Evolutionary conservation across 805 yeast species (phyloP), one percentile per base, ranked within the genome.

Genomic region (Saccharomycopsis selenospora): DNA sequence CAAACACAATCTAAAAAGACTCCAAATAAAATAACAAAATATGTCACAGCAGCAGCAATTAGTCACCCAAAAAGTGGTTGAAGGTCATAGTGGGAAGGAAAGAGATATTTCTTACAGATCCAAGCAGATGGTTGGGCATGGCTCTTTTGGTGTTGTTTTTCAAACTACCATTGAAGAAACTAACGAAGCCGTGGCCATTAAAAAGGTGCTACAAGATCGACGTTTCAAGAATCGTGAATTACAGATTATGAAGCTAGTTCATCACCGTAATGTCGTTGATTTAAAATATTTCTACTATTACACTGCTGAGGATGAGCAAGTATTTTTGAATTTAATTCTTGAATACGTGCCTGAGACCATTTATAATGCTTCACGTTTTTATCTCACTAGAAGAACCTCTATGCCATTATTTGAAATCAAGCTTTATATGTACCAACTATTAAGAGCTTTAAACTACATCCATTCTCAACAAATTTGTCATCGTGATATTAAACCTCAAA

Each of bases 131-230:
- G 93, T 91, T 38, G 99, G 99, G n/a, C 95, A 87, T 66, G 99
- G 99, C 8, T 90, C 98, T n/a, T 93, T 93, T 69, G 99, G 99
- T 2, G 90, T 89, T 28, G 99, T 93, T n/a, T 89, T 88, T 63
- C 93, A 87, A 57, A 88, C 96, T 4, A 80, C 77, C 51, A 71
- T 93, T 36, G 61, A 77, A 52, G 89, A 91, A 14, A 73, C 84
- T 20, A 80, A 84, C 52, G 85, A 82, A 58, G 76, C 80, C 38
- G 95, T 91, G 17, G 99, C 99, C 45, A 88, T 93, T 62, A 93
- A 93, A 66, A 78, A 95, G 57, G 99, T 93, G n/a, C 73, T 91
- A 23, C 98, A 93, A 64, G 99, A 93, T 67, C 86, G 83, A 61
- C 72, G 98, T 43, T 93, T 90, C 75, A 85, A 93, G 64, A 87